Base-by-base conservation (phyloP, 2,329 filamentous ascomycete genomes). In the Hymenoscyphus linearis region DNA sequence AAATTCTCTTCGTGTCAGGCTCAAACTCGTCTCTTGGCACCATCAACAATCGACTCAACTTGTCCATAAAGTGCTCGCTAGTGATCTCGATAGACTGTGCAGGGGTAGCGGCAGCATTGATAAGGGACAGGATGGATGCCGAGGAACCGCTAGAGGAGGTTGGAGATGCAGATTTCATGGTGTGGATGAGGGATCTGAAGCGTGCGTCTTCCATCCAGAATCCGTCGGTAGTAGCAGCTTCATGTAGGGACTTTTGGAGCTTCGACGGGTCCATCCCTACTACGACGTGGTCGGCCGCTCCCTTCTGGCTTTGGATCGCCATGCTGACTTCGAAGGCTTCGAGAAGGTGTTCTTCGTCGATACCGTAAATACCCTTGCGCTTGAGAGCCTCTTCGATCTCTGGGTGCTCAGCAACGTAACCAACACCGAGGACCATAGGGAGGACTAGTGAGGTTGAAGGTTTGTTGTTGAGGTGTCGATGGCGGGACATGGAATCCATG, bases 1-100 rank as follows among this genome's bases (percentile, higher is more conserved):
- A 81, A 76, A 73, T 71, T 53, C 69, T 77, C 52, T 66, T 74
- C 2, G 72, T 75, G 56, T 75, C 71, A 13, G 74, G 66, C 80
- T 31, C 78, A 58, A 81, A 72, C 56, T 80, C 78, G 34, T 79
- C 76, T 13, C 16, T n/a, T n/a, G 40, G 16, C 40, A 47, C 31
- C 31, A 31, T 31, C 31, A 31, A 31, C 31, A 31, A 9, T 31
- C 31, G 31, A 31, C 31, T 31, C 31, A 31, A 31, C 2, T 31
- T 31, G 4, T 31, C 31, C 31, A 31, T 31, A 31, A 31, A 31
- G 31, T 47, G 40, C 14, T 64, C 60, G 40, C n/a, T 68, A 67
- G 57, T 65, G 66, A 14, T 63, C 26, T 12, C 2, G 2, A 53
- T 14, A 22, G 26, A 22, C 14, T 53, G 18, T 9, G 13, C 10